Percentiles rank a stretch among this genome's conserved stretches.
These are phyloP conservation scores for Prunus dulcis DNA, from an alignment of 306 rosid species.

Conservation along the genomic window DNA sequence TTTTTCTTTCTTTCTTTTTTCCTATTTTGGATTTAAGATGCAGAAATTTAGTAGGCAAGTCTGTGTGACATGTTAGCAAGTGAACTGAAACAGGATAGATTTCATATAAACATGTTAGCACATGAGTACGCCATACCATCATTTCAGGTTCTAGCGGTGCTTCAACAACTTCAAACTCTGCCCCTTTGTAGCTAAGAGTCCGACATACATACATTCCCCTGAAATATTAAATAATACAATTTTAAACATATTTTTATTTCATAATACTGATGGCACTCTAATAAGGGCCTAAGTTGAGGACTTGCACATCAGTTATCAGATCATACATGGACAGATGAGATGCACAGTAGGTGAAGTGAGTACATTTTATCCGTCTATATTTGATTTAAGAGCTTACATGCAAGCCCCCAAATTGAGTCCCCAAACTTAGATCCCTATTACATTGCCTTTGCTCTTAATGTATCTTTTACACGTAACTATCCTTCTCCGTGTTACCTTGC, in stretches of 20 bases:
- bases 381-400: not conserved
- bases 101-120: not conserved
- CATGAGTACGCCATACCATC: conserved; percentile 62
- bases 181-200: conserved; percentile 90
- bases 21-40: too few relatives aligned
- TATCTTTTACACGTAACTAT: not conserved
- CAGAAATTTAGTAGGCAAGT: too few relatives aligned
- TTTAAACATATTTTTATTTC: not conserved
- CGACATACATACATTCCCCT: conserved; percentile 99
- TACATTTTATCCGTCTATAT: not conserved
- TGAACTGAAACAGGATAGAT: not conserved
- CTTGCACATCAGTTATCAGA: conserved; percentile 8
- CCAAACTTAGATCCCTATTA: conserved; percentile 1
- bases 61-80: not conserved
- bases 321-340: not conserved
- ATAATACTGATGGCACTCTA: not conserved
- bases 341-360: not conserved
- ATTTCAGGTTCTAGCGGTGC: conserved; percentile 86
- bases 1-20: too few relatives aligned
- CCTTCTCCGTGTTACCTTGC: conserved; percentile 63
- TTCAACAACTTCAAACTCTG: conserved; percentile 86
- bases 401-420: not conserved
- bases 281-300: conserved; percentile 3
- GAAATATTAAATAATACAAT: conserved; percentile 25
- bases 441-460: not conserved